phyloP scores from a whole-genome alignment of 345 rosid species.

The Geranium brycei region DNA sequence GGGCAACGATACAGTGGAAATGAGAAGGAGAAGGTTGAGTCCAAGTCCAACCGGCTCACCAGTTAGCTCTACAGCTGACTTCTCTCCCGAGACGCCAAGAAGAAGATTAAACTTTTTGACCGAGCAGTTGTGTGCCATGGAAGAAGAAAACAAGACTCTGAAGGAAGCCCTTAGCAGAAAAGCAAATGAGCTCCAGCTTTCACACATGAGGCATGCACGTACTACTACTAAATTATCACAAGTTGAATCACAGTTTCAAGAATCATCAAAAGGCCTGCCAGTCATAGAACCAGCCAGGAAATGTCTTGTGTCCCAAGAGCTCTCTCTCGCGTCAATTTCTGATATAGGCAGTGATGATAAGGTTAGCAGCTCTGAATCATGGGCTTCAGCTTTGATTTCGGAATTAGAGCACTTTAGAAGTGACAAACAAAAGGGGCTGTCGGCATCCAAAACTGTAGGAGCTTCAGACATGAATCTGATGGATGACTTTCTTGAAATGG shows the following conservation, averaged over 20 bases:
- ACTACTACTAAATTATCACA: conserved; percentile 52
- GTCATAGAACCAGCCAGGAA: conserved; percentile 28
- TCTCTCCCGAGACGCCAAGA: conserved; percentile 18
- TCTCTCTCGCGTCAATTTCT: conserved; percentile 45
- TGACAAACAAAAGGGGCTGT: conserved; percentile 35
- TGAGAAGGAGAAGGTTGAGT: conserved; percentile 33
- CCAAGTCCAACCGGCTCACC: conserved; percentile 17
- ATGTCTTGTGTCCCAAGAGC: conserved; percentile 27
- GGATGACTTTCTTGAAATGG: conserved; percentile 98
- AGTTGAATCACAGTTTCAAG: conserved; percentile 49
- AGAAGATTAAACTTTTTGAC: conserved; percentile 35
- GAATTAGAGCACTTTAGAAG: conserved; percentile 59
- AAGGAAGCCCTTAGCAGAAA: conserved; percentile 55
- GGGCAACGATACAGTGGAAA: conserved; percentile 38
- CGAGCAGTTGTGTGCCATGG: conserved; percentile 50
- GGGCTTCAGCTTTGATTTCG: conserved; percentile 63
- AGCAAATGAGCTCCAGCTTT: conserved; percentile 58
- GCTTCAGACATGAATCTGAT: conserved; percentile 66
- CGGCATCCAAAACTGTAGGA: conserved; percentile 32
- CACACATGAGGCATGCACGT: conserved; percentile 47
- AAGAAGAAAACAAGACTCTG: conserved; percentile 76
- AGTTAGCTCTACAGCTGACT: conserved; percentile 21
- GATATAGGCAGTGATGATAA: conserved; percentile 64
- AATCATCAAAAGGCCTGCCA: conserved; percentile 29
- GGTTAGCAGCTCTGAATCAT: conserved; percentile 58